Evolutionary conservation across 768 basidiomycete genomes (phyloP).

Genomic region (Collybia nuda): DNA sequence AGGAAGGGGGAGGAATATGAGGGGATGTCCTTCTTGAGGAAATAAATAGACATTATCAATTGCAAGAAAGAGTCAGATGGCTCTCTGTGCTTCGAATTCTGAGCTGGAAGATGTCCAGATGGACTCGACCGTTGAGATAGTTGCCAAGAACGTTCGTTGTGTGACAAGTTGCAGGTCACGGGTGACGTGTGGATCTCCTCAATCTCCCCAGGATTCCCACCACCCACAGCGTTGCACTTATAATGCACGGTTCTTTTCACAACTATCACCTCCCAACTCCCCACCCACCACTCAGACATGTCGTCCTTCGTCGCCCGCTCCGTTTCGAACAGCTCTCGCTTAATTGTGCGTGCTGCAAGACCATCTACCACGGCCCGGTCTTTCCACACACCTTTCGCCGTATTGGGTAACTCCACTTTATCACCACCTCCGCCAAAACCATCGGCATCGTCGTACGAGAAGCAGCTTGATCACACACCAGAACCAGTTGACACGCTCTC

Average conservation of each 20-base stretch:
- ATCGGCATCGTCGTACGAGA: conserved; percentile 53
- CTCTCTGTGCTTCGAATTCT: too few relatives aligned
- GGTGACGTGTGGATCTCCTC: too few relatives aligned
- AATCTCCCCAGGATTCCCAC: conserved; percentile 29
- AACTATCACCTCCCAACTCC: conserved; percentile 7
- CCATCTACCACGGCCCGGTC: conserved; percentile 32
- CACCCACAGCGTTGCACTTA: conserved; percentile 12
- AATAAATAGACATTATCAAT: too few relatives aligned
- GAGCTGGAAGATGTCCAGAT: too few relatives aligned
- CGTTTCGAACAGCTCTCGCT: conserved; percentile 19
- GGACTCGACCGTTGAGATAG: too few relatives aligned
- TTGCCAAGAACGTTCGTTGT: too few relatives aligned
- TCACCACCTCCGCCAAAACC: conserved; percentile 31
- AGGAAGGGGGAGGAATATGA: too few relatives aligned
- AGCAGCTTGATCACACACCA: conserved; percentile 51
- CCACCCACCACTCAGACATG: conserved; percentile 1
- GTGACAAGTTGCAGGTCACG: too few relatives aligned
- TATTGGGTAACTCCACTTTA: conserved; percentile 40
- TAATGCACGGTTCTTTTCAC: conserved; percentile 9
- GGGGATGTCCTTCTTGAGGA: too few relatives aligned
- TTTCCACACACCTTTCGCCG: conserved; percentile 67
- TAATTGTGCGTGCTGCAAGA: conserved; percentile 18
- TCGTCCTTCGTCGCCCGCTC: conserved; percentile 32
- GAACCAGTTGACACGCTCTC: conserved; percentile 44
- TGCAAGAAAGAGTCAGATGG: too few relatives aligned